phyloP scores from a whole-genome alignment of 2,329 filamentous ascomycete species.

The Fusarium buharicum region DNA sequence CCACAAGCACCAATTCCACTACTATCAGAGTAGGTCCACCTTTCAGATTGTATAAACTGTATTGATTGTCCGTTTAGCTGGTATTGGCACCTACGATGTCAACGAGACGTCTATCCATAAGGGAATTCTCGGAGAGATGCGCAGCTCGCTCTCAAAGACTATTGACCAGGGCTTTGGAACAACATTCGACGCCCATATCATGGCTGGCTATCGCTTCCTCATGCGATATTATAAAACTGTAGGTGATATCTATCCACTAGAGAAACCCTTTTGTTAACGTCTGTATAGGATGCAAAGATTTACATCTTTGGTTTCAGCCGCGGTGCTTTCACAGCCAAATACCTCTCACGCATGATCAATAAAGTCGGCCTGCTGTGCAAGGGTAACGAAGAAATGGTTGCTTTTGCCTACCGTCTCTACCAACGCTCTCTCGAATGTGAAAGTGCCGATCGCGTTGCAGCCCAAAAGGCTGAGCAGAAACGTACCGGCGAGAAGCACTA shows the following conservation, averaged over 20 bases:
- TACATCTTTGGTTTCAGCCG: slow-evolving; percentile 66
- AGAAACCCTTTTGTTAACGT: not conserved
- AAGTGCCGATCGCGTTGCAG: slow-evolving; percentile 44
- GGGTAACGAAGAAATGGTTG: slow-evolving; percentile 64
- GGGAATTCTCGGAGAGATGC: slow-evolving; percentile 47
- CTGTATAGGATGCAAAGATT: slow-evolving; percentile 56
- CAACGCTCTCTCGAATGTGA: slow-evolving; percentile 53
- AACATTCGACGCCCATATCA: slow-evolving; percentile 62
- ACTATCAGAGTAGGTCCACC: slow-evolving; percentile 57
- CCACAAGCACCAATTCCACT: slow-evolving; percentile 57
- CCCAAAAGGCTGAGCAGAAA: not conserved
- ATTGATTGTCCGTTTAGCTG: slow-evolving; percentile 46
- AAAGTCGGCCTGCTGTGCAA: slow-evolving; percentile 60
- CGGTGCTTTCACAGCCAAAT: slow-evolving; percentile 63
- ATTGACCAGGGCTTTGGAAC: slow-evolving; percentile 57
- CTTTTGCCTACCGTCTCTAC: slow-evolving; percentile 59
- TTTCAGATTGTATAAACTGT: fast-evolving
- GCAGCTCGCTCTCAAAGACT: slow-evolving; percentile 51
- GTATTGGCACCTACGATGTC: slow-evolving; percentile 61
- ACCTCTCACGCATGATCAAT: slow-evolving; percentile 62
- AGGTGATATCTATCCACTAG: slow-evolving; percentile 9
- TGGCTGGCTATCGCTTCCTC: slow-evolving; percentile 62
- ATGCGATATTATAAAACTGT: slow-evolving; percentile 62
- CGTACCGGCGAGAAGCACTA: too few species aligned
- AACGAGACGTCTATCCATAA: slow-evolving; percentile 55